These are phyloP conservation scores for Juglanconis sp. DNA, from an alignment of 2,329 filamentous ascomycete species.

Conservation along the genomic window DNA sequence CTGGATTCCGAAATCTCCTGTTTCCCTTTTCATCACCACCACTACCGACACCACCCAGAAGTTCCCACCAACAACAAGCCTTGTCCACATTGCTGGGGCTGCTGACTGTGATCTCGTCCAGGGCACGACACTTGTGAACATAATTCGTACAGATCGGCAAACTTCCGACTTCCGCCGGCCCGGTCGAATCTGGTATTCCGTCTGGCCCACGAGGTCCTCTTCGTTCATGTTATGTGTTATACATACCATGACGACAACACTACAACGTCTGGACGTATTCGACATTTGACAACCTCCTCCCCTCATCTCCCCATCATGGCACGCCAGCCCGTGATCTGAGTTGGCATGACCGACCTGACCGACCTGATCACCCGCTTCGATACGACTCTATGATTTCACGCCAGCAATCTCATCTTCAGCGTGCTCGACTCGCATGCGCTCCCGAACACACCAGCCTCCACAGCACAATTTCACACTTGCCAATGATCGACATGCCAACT, in stretches of 20 bases:
- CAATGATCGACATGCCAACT: slow-evolving; percentile 15
- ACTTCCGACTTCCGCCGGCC: neutral
- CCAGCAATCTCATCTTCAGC: slow-evolving; percentile 3
- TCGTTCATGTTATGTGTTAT: too few species aligned
- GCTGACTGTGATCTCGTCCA: neutral
- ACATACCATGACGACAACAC: too few species aligned
- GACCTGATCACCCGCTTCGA: too few species aligned
- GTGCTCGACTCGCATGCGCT: neutral
- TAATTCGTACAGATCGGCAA: neutral
- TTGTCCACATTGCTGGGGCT: neutral
- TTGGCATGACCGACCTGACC: too few species aligned
- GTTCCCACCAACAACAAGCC: neutral
- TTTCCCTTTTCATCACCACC: neutral
- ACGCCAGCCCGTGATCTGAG: too few species aligned
- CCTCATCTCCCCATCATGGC: too few species aligned
- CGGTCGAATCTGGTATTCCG: neutral
- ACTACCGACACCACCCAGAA: neutral
- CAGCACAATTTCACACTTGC: slow-evolving; percentile 16
- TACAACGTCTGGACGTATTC: too few species aligned
- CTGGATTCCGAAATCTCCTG: neutral
- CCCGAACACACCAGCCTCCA: slow-evolving; percentile 3
- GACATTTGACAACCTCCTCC: too few species aligned
- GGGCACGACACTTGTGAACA: neutral
- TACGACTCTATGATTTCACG: too few species aligned
- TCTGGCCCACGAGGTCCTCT: too few species aligned